phyloP scores from a whole-genome alignment of 1,284 basidiomycete species.

The Ganoderma sinense region DNA sequence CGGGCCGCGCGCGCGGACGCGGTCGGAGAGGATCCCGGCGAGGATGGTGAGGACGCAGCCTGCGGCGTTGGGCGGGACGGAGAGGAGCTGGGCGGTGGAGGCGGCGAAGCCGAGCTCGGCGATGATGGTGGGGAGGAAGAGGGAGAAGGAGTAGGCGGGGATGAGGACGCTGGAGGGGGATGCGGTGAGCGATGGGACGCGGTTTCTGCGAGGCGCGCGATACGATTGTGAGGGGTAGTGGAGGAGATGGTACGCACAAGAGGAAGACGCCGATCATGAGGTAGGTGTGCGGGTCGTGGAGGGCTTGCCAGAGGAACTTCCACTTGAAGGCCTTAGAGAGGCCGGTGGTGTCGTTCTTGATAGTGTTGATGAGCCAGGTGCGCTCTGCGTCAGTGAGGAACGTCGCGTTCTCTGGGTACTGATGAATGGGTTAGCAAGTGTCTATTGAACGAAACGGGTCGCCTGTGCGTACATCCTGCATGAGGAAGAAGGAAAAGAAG shows the following conservation, averaged over 20 bases:
- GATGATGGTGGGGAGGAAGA: constrained; percentile 41
- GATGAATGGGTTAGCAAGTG: not conserved
- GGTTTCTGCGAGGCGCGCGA: not conserved
- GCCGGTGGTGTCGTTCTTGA: constrained; percentile 35
- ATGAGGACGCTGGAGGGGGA: constrained; percentile 20
- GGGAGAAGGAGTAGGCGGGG: constrained; percentile 24
- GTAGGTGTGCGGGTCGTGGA: constrained; percentile 47
- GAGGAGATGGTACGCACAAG: constrained; percentile 17
- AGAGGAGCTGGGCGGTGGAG: constrained; percentile 34
- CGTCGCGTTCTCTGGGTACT: constrained; percentile 7
- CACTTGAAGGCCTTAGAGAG: constrained; percentile 32
- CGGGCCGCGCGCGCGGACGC: constrained; percentile 46
- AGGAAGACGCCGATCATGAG: constrained; percentile 42
- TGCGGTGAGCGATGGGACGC: constrained; percentile 62
- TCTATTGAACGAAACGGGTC: not conserved
- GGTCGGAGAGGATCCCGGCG: constrained; percentile 19
- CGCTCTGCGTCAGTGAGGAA: constrained; percentile 41
- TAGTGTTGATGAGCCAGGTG: constrained; percentile 41
- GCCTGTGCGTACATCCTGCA: constrained; percentile 3
- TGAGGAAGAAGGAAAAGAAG: constrained; percentile 7
- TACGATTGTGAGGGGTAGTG: too few species aligned
- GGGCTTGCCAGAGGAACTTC: constrained; percentile 34
- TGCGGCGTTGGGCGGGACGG: constrained; percentile 30
- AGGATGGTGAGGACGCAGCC: constrained; percentile 26
- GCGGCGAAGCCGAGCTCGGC: constrained; percentile 37